Base-by-base conservation (phyloP, 257 asterid species). In the Capsicum baccatum region DNA sequence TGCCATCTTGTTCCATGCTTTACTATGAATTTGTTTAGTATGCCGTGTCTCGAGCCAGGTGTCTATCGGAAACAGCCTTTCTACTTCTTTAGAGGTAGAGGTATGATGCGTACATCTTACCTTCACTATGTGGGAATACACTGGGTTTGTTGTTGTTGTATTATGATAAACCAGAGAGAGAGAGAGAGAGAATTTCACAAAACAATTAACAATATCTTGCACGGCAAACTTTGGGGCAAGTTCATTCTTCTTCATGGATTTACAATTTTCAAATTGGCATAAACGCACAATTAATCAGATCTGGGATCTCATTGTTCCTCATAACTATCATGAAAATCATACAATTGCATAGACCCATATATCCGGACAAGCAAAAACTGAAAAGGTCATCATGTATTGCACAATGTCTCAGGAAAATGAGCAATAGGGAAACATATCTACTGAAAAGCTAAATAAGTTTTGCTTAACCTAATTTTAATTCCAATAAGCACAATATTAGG, bases 91-190 rank as follows among this genome's bases (percentile, higher is more conserved):
- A 26, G 26, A 26, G 26, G 26, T 26, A 26, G 26, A 26, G 26
- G 26, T 26, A 26, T 26, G 26, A 26, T 26, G 26, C 26, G 26
- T 26, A 26, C 26, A 26, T 26, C 26, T 26, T 26, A 26, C 26
- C 26, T 0, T 26, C 26, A 26, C 26, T 26, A 26, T 26, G 26
- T 26, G 26, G 26, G 26, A 26, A 26, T 26, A 26, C 26, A 26
- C 26, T 26, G 26, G 26, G 1, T 26, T 26, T 26, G 26, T 26
- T 26, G 26, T 26, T 26, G 26, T 26, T 26, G 26, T 26, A 83
- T 76, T 79, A 86, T 79, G 83, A 79, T 44, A 85, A 79, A 73
- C 80, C 48, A 86, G 13, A 81, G 16, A 10, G 33, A 26, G 33
- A 26, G 33, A 26, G 33, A 26, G 33, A 26, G 33, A 26, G 33